A percentile compares a stretch with the other conserved stretches of the same genome.
Evolutionary conservation across 2,329 filamentous ascomycete species (phyloP).

Genomic region (Fusarium sp.): DNA sequence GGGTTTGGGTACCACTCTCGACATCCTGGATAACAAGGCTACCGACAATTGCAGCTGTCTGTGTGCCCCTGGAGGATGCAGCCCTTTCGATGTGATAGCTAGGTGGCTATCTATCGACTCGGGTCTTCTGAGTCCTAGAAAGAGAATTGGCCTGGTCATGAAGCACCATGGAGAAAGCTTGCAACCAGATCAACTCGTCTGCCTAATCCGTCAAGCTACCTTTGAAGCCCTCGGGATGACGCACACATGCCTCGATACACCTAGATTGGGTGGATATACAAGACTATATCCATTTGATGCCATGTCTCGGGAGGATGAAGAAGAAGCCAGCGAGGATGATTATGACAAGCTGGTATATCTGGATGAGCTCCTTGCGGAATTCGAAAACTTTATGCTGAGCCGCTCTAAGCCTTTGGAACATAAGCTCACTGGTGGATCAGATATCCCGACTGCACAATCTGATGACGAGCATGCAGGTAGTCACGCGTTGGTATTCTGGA

Average conservation of each 20-base stretch:
- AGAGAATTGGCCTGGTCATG: neutral
- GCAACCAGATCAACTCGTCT: neutral
- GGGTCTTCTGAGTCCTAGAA: too few species aligned
- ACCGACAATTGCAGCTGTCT: neutral
- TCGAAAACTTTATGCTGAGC: neutral
- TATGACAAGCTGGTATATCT: neutral
- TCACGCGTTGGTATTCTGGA: neutral
- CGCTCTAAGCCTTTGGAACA: accelerated
- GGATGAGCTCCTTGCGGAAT: neutral
- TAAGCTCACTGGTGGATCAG: accelerated
- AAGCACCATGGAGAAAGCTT: accelerated
- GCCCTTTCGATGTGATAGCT: accelerated
- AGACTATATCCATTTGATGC: too few species aligned
- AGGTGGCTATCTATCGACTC: neutral
- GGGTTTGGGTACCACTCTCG: accelerated
- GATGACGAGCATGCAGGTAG: accelerated
- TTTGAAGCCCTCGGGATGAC: neutral
- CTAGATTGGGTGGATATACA: accelerated
- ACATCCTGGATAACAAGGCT: accelerated
- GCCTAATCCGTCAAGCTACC: neutral
- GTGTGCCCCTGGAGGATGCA: neutral
- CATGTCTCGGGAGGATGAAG: neutral
- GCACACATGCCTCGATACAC: neutral
- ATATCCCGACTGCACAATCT: accelerated
- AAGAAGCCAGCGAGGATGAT: neutral